Conservation (phyloP, 2,329 filamentous ascomycete genomes). For the Thelonectria discophora region DNA sequence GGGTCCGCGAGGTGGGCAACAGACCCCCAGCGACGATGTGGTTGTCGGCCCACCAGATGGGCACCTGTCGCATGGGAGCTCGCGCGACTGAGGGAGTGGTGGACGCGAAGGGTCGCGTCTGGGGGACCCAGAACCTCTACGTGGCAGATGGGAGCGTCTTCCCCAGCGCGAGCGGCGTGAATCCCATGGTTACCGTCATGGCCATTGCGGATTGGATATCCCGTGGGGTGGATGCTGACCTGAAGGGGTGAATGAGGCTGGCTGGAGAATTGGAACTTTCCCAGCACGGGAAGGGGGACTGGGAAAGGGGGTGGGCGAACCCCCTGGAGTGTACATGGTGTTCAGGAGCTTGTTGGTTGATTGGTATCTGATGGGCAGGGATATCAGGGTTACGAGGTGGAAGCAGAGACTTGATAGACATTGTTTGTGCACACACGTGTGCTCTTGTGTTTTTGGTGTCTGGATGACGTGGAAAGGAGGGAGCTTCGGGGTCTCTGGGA, state of each 20-base stretch:
- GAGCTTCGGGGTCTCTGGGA: not conserved
- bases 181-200: slow-evolving; percentile 84
- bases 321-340: slow-evolving; percentile 22
- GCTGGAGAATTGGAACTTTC: slow-evolving; percentile 4
- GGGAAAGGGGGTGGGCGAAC: slow-evolving; percentile 2
- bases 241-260: slow-evolving; percentile 34
- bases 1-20: slow-evolving; percentile 59
- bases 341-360: slow-evolving; percentile 3
- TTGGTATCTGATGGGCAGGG: slow-evolving; percentile 10
- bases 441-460: not conserved
- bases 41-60: slow-evolving; percentile 83
- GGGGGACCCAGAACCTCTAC: slow-evolving; percentile 71
- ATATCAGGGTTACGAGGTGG: slow-evolving; percentile 11
- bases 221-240: slow-evolving; percentile 61
- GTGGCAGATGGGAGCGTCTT: slow-evolving; percentile 81
- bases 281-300: not conserved
- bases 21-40: slow-evolving; percentile 63
- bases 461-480: slow-evolving; percentile 11
- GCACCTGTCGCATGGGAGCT: slow-evolving; percentile 76
- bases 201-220: slow-evolving; percentile 73
- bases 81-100: slow-evolving; percentile 63
- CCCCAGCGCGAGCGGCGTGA: slow-evolving; percentile 79
- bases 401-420: slow-evolving; percentile 4
- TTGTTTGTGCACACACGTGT: not conserved
- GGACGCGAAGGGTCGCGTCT: slow-evolving; percentile 67